These are phyloP conservation scores for Metschnikowia lachancei DNA, from an alignment of 805 yeast genomes.

Conservation along the genomic window DNA sequence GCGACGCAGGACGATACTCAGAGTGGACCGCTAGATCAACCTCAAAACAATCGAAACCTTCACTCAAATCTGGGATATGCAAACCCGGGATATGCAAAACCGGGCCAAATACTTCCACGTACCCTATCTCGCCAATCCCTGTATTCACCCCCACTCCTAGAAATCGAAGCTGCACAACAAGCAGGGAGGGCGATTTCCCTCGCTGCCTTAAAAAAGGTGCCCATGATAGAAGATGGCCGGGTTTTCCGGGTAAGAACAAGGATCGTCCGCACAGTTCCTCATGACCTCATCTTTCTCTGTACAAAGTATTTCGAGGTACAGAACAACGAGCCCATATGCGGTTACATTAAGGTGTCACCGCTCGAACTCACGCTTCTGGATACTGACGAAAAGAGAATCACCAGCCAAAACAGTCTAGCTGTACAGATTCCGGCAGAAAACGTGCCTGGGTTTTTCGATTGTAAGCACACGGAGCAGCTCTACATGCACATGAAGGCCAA, in stretches of 20 bases:
- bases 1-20: too few species aligned
- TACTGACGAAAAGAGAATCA: not conserved
- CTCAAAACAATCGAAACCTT: not conserved
- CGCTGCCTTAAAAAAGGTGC: conserved; percentile 4
- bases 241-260: conserved; percentile 21
- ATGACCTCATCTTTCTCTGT: conserved; percentile 27
- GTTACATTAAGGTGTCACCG: conserved; percentile 27
- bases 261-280: conserved; percentile 27
- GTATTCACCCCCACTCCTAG: not conserved
- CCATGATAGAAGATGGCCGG: conserved; percentile 3
- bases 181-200: conserved; percentile 3
- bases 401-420: conserved; percentile 5
- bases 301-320: conserved; percentile 24
- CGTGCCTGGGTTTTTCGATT: conserved; percentile 16
- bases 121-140: too few species aligned
- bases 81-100: too few species aligned
- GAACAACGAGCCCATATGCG: conserved; percentile 7
- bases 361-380: conserved; percentile 28
- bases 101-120: too few species aligned
- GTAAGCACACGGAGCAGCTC: conserved; percentile 18
- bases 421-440: conserved; percentile 12
- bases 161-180: not conserved
- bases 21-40: not conserved
- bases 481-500: conserved; percentile 13
- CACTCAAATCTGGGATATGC: too few species aligned